Base-by-base conservation (phyloP, 2,329 filamentous ascomycete genomes). In the Aotearoamyces nothofagi region DNA sequence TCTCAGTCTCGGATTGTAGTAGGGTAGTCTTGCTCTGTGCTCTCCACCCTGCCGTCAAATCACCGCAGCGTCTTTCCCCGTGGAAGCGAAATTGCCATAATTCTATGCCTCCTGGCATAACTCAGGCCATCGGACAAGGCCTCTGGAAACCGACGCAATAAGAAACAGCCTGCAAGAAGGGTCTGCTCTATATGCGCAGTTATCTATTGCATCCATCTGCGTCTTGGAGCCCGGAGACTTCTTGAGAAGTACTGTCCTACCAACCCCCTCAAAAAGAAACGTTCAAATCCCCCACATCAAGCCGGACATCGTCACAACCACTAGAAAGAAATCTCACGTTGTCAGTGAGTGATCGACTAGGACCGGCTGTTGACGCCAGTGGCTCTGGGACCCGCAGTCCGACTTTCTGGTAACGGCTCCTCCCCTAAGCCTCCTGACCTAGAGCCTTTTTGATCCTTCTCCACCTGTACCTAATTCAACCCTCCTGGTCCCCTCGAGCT, bases 311-410 rank as follows among this genome's bases (percentile, higher is more conserved):
- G 19, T 20, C 8, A 20, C 19, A n/a, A n/a, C 19, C n/a, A 20
- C 19, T 7, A 20, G n/a, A 7, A n/a, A 20, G 8, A 20, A 20
- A 8, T 20, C 19, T 7, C 7, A 20, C 7, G n/a, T 33, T 29
- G 12, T 41, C 42, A 40, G 39, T 34, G 41, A 36, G 37, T 37
- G 40, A 44, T 46, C 39, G 35, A 28, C 43, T 39, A 44, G 40
- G 37, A 42, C 32, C 32, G 36, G 29, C 30, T 35, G 34, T 26
- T 31, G 30, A 31, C 34, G 28, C 23, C 36, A 15, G 15, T 23
- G 36, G 40, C 35, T 37, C 36, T n/a, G 30, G 32, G 41, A 44
- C 43, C 43, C 44, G 38, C 43, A 30, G 40, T 42, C 39, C 42
- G 31, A 37, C 38, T 45, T 36, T 26, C 34, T 45, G 43, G 43